Evolutionary conservation across 2,329 filamentous ascomycete species (phyloP).

Genomic region (Epichloe hybrida): DNA sequence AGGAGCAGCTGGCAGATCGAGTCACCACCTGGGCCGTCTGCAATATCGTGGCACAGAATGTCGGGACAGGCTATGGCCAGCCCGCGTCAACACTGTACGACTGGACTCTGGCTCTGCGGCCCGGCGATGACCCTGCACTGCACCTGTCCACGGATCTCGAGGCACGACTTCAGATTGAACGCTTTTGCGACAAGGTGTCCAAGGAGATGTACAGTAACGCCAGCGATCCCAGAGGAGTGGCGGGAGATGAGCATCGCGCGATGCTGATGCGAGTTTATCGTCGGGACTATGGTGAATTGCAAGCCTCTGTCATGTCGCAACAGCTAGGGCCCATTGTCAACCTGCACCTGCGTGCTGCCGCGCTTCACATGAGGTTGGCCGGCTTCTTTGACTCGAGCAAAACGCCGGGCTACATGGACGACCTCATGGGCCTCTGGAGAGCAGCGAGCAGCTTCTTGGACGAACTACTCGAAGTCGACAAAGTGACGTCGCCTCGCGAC

Average conservation of each 20-base stretch:
- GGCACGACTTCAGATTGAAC: conserved; percentile 55
- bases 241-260: conserved; percentile 52
- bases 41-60: conserved; percentile 70
- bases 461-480: conserved; percentile 42
- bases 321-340: conserved; percentile 44
- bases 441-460: conserved; percentile 59
- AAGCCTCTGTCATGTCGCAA: conserved; percentile 45
- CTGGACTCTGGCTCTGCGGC: conserved; percentile 52
- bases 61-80: conserved; percentile 74
- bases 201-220: conserved; percentile 70
- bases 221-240: conserved; percentile 56
- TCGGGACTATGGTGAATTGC: conserved; percentile 49
- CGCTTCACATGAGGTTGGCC: conserved; percentile 61
- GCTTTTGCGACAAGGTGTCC: conserved; percentile 65
- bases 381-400: conserved; percentile 71
- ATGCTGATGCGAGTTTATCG: conserved; percentile 55
- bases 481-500: conserved; percentile 31
- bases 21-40: conserved; percentile 74
- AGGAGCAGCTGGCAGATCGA: conserved; percentile 66
- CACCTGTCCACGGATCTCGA: conserved; percentile 49
- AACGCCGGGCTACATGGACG: conserved; percentile 57
- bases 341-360: conserved; percentile 59
- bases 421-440: conserved; percentile 63
- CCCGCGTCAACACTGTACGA: conserved; percentile 67
- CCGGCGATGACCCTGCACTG: conserved; percentile 45